Percentiles rank a stretch among this genome's conserved stretches.
Conservation (phyloP, 352 stramenopile genomes). For the Pythium guiyangense region DNA sequence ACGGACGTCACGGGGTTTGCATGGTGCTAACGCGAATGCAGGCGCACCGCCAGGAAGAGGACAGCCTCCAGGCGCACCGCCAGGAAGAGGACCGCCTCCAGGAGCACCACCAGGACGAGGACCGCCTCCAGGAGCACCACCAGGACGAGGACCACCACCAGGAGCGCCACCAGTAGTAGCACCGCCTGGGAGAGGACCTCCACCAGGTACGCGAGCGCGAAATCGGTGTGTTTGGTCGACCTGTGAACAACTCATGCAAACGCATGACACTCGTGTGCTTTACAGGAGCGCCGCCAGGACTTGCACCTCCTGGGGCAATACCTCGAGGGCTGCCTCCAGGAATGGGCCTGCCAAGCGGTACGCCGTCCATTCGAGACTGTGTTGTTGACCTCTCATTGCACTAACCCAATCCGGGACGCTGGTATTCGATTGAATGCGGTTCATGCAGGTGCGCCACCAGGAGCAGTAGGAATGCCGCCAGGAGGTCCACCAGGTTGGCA, state of each 20-base stretch:
- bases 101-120: conserved; percentile 12
- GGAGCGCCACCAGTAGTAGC: no score
- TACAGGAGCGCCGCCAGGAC: conserved; percentile 16
- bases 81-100: conserved; percentile 2
- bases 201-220: conserved; percentile 13
- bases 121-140: conserved; percentile 17
- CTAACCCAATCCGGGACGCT: no score
- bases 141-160: no score
- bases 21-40: not conserved
- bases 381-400: not conserved
- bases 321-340: conserved; percentile 9
- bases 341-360: conserved; percentile 10
- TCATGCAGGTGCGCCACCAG: conserved; percentile 15
- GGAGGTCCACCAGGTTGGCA: conserved; percentile 2
- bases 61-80: conserved; percentile 15
- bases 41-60: not conserved
- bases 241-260: no score
- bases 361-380: no score
- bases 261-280: not conserved
- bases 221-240: no score
- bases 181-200: conserved; percentile 2
- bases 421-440: no score
- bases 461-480: conserved; percentile 17
- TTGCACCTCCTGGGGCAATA: conserved; percentile 7
- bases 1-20: conserved; percentile 2